These are phyloP conservation scores for Candida sanyaensis DNA, from an alignment of 1,139 yeast species.

Conservation along the genomic window DNA sequence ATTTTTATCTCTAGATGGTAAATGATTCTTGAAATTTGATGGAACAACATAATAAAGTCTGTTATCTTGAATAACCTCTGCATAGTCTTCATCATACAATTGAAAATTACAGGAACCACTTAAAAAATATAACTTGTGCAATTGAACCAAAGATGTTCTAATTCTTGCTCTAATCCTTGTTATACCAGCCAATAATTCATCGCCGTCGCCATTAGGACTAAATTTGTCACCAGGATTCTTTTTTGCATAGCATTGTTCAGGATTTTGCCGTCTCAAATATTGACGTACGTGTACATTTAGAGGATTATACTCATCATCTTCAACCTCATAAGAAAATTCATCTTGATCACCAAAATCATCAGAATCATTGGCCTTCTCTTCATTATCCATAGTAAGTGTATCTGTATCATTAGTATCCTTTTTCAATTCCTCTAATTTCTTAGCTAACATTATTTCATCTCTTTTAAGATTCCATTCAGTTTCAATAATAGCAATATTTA, in stretches of 20 bases:
- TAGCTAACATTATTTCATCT: slow-evolving; percentile 20
- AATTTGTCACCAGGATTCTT: slow-evolving; percentile 14
- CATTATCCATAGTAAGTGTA: neutral
- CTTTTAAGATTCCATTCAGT: slow-evolving; percentile 30
- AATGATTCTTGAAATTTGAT: slow-evolving; percentile 3
- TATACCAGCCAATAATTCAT: slow-evolving; percentile 24
- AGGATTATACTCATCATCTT: no score
- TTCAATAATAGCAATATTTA: slow-evolving; percentile 40
- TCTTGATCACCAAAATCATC: neutral
- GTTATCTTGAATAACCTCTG: slow-evolving; percentile 21
- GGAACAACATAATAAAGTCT: slow-evolving; percentile 11
- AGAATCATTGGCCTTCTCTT: no score
- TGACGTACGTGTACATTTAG: no score
- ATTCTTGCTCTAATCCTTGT: slow-evolving; percentile 27
- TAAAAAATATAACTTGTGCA: slow-evolving; percentile 78
- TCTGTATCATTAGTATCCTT: neutral
- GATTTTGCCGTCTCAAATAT: no score
- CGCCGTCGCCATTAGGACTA: slow-evolving; percentile 14
- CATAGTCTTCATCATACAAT: slow-evolving; percentile 48
- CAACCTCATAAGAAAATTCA: no score
- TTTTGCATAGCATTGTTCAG: slow-evolving; percentile 1
- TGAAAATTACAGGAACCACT: slow-evolving; percentile 82
- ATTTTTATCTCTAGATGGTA: slow-evolving; percentile 8
- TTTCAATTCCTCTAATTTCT: slow-evolving; percentile 18
- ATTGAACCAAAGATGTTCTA: slow-evolving; percentile 56